phyloP scores from a whole-genome alignment of 352 stramenopile genomes.

The Globisporangium recalcitrans region DNA sequence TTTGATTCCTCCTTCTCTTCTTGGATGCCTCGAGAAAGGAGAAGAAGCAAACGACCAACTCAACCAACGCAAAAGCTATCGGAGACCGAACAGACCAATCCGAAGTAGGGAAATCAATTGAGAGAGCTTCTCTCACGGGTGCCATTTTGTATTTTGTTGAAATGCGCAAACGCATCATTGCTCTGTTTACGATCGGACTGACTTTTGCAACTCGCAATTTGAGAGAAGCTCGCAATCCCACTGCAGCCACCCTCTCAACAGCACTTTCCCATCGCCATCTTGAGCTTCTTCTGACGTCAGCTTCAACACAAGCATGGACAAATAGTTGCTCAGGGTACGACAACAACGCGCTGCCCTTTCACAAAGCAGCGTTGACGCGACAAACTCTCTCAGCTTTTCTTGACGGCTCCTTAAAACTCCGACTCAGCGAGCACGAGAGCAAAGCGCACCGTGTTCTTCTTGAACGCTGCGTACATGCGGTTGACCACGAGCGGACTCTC shows the following conservation, averaged over 20 bases:
- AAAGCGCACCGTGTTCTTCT: conserved; percentile 73
- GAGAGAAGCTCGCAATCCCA: no score
- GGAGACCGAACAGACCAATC: not conserved
- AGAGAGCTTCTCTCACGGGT: no score
- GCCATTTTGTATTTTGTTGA: no score
- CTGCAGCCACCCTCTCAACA: no score
- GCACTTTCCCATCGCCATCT: not conserved
- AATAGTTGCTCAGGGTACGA: not conserved
- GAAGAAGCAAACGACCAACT: no score
- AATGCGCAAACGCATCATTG: not conserved
- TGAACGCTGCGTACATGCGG: conserved; percentile 78
- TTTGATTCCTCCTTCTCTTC: no score
- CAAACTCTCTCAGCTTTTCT: no score
- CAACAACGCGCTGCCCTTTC: no score
- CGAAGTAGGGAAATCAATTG: no score
- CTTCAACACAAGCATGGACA: not conserved
- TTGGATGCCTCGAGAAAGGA: not conserved
- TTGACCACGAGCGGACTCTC: conserved; percentile 67
- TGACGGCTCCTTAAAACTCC: conserved; percentile 43
- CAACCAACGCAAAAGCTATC: not conserved
- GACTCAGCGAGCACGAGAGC: conserved; percentile 63
- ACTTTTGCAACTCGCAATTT: not conserved
- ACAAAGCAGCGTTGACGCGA: no score
- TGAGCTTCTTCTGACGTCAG: not conserved
- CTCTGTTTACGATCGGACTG: not conserved